These are phyloP conservation scores for Aureoboletus auriporus DNA, from an alignment of 768 basidiomycete genomes.

Conservation along the genomic window DNA sequence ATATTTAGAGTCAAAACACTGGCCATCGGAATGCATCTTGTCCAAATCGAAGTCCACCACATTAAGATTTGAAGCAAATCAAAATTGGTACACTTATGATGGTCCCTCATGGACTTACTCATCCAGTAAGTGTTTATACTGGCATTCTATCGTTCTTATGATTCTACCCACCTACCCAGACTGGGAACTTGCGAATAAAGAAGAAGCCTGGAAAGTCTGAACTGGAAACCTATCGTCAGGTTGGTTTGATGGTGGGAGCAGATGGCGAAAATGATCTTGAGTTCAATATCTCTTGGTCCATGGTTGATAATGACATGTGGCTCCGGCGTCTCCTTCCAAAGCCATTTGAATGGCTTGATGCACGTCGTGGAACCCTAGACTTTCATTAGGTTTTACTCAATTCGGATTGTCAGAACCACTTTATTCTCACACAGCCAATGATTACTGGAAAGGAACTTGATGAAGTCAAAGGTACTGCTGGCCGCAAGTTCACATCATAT, in stretches of 20 bases:
- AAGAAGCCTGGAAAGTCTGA: neutral
- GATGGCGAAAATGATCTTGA: neutral
- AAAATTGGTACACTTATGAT: conserved; percentile 3
- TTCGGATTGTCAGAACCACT: neutral
- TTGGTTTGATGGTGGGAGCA: neutral
- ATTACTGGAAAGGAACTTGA: conserved; percentile 2
- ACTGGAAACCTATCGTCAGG: neutral
- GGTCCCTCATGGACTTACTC: neutral
- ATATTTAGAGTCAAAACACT: neutral
- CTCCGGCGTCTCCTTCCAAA: conserved; percentile 1
- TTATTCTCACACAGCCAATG: neutral
- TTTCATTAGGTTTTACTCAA: neutral
- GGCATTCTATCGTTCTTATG: neutral
- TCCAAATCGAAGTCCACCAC: neutral
- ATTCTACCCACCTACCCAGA: neutral
- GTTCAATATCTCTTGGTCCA: neutral
- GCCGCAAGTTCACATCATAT: neutral
- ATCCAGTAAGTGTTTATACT: neutral
- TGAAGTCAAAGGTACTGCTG: conserved; percentile 1
- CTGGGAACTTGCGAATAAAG: neutral
- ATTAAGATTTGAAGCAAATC: neutral
- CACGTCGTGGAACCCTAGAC: neutral
- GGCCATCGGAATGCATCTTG: neutral
- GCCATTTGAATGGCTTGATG: neutral
- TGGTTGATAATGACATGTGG: neutral